Percentiles rank a stretch among this genome's conserved stretches.
Conservation (phyloP, 352 stramenopile genomes). For the Phytophthora pistaciae region DNA sequence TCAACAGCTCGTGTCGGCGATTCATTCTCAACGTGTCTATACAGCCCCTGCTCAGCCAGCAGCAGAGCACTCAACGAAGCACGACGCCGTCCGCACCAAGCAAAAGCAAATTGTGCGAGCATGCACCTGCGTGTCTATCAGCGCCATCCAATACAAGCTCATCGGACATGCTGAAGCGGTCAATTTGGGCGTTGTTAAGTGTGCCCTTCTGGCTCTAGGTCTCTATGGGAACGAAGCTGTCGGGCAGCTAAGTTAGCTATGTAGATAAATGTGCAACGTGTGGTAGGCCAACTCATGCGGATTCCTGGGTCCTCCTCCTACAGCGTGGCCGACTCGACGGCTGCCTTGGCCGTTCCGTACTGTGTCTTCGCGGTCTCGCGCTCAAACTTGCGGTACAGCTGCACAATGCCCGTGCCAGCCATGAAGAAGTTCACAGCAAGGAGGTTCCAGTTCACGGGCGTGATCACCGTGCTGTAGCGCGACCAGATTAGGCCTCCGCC, state of each 20-base stretch:
- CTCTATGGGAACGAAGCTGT: slow-evolving; percentile 4
- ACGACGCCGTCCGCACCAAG: background rate
- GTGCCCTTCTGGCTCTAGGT: slow-evolving; percentile 4
- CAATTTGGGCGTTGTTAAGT: slow-evolving; percentile 5
- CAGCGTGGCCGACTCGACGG: slow-evolving; percentile 1
- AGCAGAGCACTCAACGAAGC: background rate
- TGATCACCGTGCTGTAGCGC: slow-evolving; percentile 89
- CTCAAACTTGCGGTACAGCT: slow-evolving; percentile 85
- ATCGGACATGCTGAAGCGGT: slow-evolving; percentile 6
- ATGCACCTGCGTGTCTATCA: slow-evolving; percentile 22
- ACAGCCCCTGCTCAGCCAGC: background rate
- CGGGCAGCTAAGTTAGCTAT: slow-evolving; percentile 24
- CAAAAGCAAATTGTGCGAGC: slow-evolving; percentile 11
- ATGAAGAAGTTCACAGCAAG: slow-evolving; percentile 92
- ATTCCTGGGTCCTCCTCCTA: background rate
- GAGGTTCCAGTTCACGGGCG: slow-evolving; percentile 91
- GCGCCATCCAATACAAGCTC: background rate
- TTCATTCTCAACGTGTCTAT: slow-evolving; percentile 16
- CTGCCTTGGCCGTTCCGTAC: slow-evolving; percentile 4
- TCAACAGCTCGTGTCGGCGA: slow-evolving; percentile 21
- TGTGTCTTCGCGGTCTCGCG: slow-evolving; percentile 27
- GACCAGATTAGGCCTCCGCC: slow-evolving; percentile 90
- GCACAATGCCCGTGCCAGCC: slow-evolving; percentile 76
- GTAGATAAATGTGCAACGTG: background rate
- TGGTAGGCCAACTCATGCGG: background rate